Percentiles rank a stretch among this genome's conserved stretches.
Evolutionary conservation across 1,284 basidiomycete species (phyloP).

Genomic region (Malassezia obtusa): DNA sequence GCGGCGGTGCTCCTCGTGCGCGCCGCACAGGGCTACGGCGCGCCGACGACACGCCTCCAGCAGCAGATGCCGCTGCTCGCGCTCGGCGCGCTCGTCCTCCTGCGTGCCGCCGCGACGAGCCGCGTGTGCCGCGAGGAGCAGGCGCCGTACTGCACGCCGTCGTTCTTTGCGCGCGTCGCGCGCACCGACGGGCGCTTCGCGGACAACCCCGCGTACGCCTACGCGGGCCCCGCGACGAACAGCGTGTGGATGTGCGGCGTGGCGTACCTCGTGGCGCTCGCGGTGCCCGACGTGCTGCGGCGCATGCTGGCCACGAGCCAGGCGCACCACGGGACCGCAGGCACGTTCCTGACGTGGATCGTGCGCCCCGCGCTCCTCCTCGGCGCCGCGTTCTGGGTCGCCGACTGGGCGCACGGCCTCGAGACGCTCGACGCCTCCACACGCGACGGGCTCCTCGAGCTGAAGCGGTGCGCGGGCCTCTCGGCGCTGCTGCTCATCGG

Average conservation of each 20-base stretch:
- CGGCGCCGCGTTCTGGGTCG: constrained; percentile 33
- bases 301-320: constrained; percentile 21
- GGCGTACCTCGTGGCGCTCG: constrained; percentile 26
- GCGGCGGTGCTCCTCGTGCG: constrained; percentile 17
- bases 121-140: constrained; percentile 89
- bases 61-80: constrained; percentile 65
- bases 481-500: constrained; percentile 19
- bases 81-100: constrained; percentile 59
- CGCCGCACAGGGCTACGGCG: constrained; percentile 14
- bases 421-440: constrained; percentile 12
- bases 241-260: constrained; percentile 20
- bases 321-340: constrained; percentile 29
- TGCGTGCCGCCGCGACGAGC: constrained; percentile 66
- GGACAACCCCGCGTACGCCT: constrained; percentile 19
- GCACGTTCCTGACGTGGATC: constrained; percentile 26
- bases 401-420: constrained; percentile 26
- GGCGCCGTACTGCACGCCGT: constrained; percentile 67
- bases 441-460: constrained; percentile 15
- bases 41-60: constrained; percentile 56
- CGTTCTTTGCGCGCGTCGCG: constrained; percentile 49
- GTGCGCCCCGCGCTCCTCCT: constrained; percentile 33
- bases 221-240: constrained; percentile 22
- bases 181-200: constrained; percentile 12
- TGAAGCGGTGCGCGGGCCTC: constrained; percentile 25
- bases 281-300: constrained; percentile 20